Base-by-base conservation (phyloP, 768 basidiomycete species). In the Lactifluus echinatus region DNA sequence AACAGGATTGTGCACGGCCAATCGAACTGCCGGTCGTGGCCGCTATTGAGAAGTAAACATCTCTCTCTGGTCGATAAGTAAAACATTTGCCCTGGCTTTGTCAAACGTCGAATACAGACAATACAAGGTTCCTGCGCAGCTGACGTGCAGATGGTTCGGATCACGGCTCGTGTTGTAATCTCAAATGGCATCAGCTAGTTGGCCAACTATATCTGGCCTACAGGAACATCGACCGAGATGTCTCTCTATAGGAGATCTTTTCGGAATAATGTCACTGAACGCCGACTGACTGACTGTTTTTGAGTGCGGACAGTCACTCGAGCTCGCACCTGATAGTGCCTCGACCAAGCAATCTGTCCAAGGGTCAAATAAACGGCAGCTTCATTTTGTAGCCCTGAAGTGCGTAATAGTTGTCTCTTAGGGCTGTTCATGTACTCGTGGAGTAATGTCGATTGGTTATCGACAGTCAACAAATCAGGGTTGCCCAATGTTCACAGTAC, bases 301-400 rank as follows among this genome's bases (percentile, higher is more conserved):
- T 45, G 19, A 12, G 12, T 14, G 8, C 17, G 8, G n/a, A n/a
- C n/a, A n/a, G n/a, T n/a, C n/a, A n/a, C n/a, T n/a, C n/a, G n/a
- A n/a, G n/a, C n/a, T n/a, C n/a, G n/a, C 4, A 39, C 1, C 26
- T 10, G 21, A 50, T 33, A 57, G 64, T 24, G 26, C 59, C 4
- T 55, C 62, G n/a, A 12, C 66, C 63, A 8, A 61, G 64, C n/a
- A 57, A 67, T 31, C 42, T 54, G 4, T 65, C 59, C 47, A 65
- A 64, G 14, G 59, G 55, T 19, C 50, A 47, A 4, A 21, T 63
- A n/a, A 58, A 66, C n/a, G 68, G 68, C 46, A 57, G 56, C 36
- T 61, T 53, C n/a, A n/a, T n/a, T n/a, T n/a, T 14, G 57, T 64
- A 4, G 63, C 68, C 21, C 23, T 69, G 23, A 64, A 66, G 65